Percentiles rank a stretch among this genome's conserved stretches.
Evolutionary conservation across 1,284 basidiomycete genomes (phyloP).

Genomic region (Ganoderma multipileum): DNA sequence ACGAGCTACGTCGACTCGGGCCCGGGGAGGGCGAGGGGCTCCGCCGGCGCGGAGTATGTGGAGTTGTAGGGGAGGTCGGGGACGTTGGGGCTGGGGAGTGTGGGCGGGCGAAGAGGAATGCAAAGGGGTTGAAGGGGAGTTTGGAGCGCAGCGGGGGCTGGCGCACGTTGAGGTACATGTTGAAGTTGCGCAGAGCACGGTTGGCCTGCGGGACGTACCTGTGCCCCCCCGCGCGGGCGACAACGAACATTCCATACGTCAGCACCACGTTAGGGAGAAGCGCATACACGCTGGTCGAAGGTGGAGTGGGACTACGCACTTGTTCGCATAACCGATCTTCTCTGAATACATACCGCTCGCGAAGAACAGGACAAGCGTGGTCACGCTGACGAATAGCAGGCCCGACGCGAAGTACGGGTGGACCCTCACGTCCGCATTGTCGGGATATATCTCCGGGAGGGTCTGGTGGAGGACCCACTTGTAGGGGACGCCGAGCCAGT

Average conservation of each 20-base stretch:
- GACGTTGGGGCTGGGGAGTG: slow-evolving; percentile 35
- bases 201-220: slow-evolving; percentile 99
- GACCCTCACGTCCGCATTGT: slow-evolving; percentile 52
- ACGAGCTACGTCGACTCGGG: slow-evolving; percentile 43
- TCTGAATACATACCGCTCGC: slow-evolving; percentile 96
- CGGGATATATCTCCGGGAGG: slow-evolving; percentile 57
- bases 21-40: slow-evolving; percentile 49
- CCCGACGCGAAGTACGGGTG: slow-evolving; percentile 80
- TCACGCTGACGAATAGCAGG: slow-evolving; percentile 84
- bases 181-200: slow-evolving; percentile 88
- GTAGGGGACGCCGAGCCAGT: slow-evolving; percentile 71
- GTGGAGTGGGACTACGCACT: slow-evolving; percentile 47
- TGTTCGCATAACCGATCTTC: slow-evolving; percentile 95
- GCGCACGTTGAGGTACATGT: slow-evolving; percentile 97
- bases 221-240: slow-evolving; percentile 7
- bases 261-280: neutral
- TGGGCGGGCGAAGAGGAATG: slow-evolving; percentile 68
- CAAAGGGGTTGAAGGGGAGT: slow-evolving; percentile 69
- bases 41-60: slow-evolving; percentile 41
- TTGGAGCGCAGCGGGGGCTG: slow-evolving; percentile 71
- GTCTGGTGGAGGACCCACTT: slow-evolving; percentile 54
- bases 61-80: slow-evolving; percentile 38
- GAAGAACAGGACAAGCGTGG: slow-evolving; percentile 94
- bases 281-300: neutral
- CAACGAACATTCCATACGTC: neutral